Evolutionary conservation across 176 grass and related monocot genomes (phyloP).

Genomic region (Themeda triandra): DNA sequence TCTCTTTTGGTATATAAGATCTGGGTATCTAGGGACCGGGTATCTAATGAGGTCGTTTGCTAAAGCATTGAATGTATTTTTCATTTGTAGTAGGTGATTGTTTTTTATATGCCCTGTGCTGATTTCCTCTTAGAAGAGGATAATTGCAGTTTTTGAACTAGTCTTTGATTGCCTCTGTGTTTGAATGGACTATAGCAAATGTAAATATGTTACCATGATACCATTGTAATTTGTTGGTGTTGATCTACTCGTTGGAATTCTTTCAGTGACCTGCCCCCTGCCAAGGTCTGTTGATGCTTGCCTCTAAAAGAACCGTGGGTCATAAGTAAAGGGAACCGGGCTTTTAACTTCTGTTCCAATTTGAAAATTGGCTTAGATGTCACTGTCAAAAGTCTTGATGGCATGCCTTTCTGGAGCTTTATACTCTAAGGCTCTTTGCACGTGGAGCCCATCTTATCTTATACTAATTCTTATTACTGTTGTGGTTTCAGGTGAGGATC

Average conservation of each 20-base stretch:
- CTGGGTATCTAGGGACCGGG: not conserved
- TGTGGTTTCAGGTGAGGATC: conserved; percentile 81
- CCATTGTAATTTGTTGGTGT: not conserved
- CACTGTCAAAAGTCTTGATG: conserved; percentile 13
- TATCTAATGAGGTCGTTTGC: not conserved
- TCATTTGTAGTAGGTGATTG: not conserved
- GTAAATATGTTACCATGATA: not conserved
- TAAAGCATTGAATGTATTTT: not conserved
- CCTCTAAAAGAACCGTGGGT: not conserved
- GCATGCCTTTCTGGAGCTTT: not conserved
- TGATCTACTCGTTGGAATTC: not conserved
- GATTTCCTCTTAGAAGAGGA: not conserved
- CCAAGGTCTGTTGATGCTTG: not conserved
- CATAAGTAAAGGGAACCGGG: not conserved
- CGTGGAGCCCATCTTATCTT: not conserved
- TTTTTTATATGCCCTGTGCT: not conserved
- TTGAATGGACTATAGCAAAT: not conserved
- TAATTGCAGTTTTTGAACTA: not conserved
- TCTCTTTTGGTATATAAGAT: conserved; percentile 1
- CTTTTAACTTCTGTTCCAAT: not conserved
- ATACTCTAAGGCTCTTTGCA: not conserved
- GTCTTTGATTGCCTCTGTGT: not conserved
- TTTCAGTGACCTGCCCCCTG: not conserved
- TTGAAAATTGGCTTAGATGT: conserved; percentile 2
- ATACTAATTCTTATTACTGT: not conserved